A percentile compares a stretch with the other conserved stretches of the same genome.
These are phyloP conservation scores for Colletotrichum destructivum DNA, from an alignment of 2,329 filamentous ascomycete species.

Conservation along the genomic window DNA sequence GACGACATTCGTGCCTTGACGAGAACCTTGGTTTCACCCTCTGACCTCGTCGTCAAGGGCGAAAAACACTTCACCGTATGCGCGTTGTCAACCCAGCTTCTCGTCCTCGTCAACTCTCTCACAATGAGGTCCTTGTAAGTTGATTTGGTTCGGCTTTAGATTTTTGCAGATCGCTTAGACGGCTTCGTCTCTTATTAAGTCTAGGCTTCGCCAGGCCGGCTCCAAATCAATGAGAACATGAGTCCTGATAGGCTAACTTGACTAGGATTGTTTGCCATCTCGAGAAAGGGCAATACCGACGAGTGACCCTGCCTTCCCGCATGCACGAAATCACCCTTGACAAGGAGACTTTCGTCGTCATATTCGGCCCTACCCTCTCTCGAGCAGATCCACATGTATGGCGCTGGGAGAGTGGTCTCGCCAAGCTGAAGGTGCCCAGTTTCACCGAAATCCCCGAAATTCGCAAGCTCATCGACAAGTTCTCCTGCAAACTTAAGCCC, in stretches of 20 bases:
- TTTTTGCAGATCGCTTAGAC: too few species aligned
- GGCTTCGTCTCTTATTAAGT: neutral
- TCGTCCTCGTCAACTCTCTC: neutral
- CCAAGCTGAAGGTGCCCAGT: neutral
- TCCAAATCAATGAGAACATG: too few species aligned
- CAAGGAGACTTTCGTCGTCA: slow-evolving; percentile 5
- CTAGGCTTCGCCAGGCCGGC: neutral
- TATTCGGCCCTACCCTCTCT: neutral
- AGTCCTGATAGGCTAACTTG: neutral
- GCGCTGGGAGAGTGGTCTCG: slow-evolving; percentile 20
- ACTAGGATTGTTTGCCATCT: slow-evolving; percentile 25
- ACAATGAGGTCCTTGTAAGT: slow-evolving; percentile 11
- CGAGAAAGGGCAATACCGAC: slow-evolving; percentile 1
- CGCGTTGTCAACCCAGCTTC: slow-evolving; percentile 4
- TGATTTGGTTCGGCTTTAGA: neutral
- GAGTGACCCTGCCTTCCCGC: slow-evolving; percentile 7
- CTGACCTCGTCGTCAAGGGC: slow-evolving; percentile 21
- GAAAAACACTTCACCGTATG: slow-evolving; percentile 4
- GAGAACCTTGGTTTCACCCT: neutral
- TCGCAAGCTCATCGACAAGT: neutral
- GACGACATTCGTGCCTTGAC: slow-evolving; percentile 27
- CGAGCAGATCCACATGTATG: slow-evolving; percentile 1
- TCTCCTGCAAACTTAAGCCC: neutral
- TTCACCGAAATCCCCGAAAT: too few species aligned
- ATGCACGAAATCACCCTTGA: neutral